Evolutionary conservation across 2,329 filamentous ascomycete species (phyloP).

Genomic region (Pseudodiploospora longispora): DNA sequence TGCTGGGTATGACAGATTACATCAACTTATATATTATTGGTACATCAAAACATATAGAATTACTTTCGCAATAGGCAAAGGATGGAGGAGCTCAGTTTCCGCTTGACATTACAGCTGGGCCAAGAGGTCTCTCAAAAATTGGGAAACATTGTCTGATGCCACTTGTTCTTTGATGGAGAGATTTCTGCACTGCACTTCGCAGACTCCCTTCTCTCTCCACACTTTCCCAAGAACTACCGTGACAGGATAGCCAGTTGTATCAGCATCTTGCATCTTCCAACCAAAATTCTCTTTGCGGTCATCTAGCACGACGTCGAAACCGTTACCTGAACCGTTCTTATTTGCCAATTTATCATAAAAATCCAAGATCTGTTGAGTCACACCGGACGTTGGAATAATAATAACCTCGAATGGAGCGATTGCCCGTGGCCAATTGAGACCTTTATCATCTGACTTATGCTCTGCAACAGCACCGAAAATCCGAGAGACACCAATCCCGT

Average conservation of each 20-base stretch:
- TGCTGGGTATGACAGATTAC: no score
- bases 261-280: conserved; percentile 88
- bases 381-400: conserved; percentile 47
- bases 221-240: conserved; percentile 68
- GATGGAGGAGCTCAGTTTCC: no score
- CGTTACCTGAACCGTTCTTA: conserved; percentile 6
- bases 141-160: conserved; percentile 32
- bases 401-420: conserved; percentile 80
- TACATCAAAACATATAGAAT: no score
- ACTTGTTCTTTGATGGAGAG: conserved; percentile 56
- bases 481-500: conserved; percentile 88
- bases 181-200: conserved; percentile 73
- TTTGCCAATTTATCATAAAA: conserved; percentile 56
- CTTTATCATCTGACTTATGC: conserved; percentile 59
- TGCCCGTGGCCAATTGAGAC: conserved; percentile 77
- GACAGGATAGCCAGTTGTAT: conserved; percentile 81
- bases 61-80: no score
- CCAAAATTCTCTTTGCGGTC: conserved; percentile 61
- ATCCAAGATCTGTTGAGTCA: conserved; percentile 39
- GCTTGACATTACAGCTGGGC: conserved; percentile 34
- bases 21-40: no score
- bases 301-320: conserved; percentile 63
- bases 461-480: conserved; percentile 83
- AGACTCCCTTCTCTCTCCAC: conserved; percentile 50
- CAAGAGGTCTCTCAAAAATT: conserved; percentile 39